Evolutionary conservation across 768 basidiomycete species (phyloP), one percentile per base, ranked within the genome.

Genomic region (Chiua virens): DNA sequence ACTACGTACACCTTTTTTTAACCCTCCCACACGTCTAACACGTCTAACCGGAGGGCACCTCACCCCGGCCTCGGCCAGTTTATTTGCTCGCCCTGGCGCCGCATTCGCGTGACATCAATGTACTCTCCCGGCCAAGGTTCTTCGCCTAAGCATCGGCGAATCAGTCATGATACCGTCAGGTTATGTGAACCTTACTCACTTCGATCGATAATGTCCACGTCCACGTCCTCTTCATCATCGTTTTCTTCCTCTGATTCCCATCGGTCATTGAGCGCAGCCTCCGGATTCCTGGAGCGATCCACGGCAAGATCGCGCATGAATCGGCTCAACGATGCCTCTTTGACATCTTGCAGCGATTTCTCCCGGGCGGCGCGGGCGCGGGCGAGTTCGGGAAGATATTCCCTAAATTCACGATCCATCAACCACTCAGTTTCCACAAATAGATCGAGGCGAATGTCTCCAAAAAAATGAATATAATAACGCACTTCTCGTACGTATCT

Each of bases 301-400:
- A 95, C 77, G 8, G 77, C 75, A 30, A 95, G 80, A 67, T 95
- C 93, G 49, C 80, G 76, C 85, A 95, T 84, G 53, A 93, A 68
- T 40, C 87, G 76, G 58, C 77, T 79, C 73, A 95, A 75, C 1
- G 87, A 90, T 49, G 92, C 92, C 22, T 83, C 76, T 64, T 92
- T 92, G 39, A 75, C 74, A 36, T 79, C 81, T 46, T 81, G 76
- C 9, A 91, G 74, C 1, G 81, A 77, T 58, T 82, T 76, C 48
- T 89, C 86, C 25, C 86, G 80, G 4, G 76, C 73, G 8, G 76
- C 77, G 15, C 81, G 80, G 17, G 92, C 82, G 30, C 84, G 81
- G 39, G 86, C 79, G 6, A 98, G 79, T 64, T 98, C 95, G 0
- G 95, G 94, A 30, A 93, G 79, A 66, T 98, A 99, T 48, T 94